A percentile compares a stretch with the other conserved stretches of the same genome.
These are phyloP conservation scores for Cicer yamashitae DNA, from an alignment of 306 rosid genomes.

Conservation along the genomic window DNA sequence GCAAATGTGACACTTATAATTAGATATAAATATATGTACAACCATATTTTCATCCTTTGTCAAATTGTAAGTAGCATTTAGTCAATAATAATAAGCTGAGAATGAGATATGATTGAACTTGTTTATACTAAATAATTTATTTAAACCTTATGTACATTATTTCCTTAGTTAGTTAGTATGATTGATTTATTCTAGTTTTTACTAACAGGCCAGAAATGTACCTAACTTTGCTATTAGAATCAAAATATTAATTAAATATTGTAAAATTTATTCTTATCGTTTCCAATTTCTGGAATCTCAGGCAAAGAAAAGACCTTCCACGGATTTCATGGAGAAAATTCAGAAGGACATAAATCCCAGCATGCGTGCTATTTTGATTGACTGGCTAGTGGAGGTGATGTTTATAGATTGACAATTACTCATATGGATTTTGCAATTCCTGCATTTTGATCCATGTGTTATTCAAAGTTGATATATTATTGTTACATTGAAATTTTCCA, in stretches of 20 bases:
- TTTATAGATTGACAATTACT: not conserved
- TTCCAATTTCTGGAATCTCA: constrained; percentile 44
- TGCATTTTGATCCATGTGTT: not conserved
- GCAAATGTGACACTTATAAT: too few relatives aligned
- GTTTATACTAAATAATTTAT: not conserved
- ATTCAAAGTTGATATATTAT: not conserved
- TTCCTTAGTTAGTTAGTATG: not conserved
- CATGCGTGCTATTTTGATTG: constrained; percentile 89
- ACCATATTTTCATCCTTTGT: not conserved
- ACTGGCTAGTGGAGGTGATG: constrained; percentile 98
- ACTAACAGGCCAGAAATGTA: not conserved
- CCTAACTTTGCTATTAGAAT: not conserved
- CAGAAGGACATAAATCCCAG: constrained; percentile 85
- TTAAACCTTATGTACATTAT: not conserved
- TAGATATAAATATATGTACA: not conserved
- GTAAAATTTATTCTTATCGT: not conserved
- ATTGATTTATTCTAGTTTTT: not conserved
- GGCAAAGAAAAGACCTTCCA: constrained; percentile 91
- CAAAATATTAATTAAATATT: not conserved
- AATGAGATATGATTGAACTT: not conserved
- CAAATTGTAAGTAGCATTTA: not conserved
- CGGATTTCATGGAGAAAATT: constrained; percentile 81
- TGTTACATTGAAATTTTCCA: not conserved
- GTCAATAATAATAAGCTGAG: too few relatives aligned
- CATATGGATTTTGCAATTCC: not conserved